A percentile compares a stretch with the other conserved stretches of the same genome.
These are phyloP conservation scores for Amphicarpaea edgeworthii DNA, from an alignment of 306 rosid species.

Conservation along the genomic window DNA sequence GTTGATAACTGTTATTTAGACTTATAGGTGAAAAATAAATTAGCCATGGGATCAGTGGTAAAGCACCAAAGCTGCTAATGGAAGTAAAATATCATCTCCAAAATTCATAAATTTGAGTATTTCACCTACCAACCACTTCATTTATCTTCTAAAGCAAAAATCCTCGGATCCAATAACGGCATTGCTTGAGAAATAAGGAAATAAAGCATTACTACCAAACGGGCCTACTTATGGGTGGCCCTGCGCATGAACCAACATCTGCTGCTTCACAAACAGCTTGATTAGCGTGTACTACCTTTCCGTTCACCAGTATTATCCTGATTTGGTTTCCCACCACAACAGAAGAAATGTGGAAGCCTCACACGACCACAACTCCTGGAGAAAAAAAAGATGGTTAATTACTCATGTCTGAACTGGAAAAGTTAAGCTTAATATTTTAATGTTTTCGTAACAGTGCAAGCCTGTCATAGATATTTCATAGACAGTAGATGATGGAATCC, in stretches of 20 bases:
- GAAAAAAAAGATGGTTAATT: conserved; percentile 17
- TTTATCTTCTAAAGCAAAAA: conserved; percentile 36
- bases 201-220: conserved; percentile 33
- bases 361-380: conserved; percentile 54
- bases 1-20: no score
- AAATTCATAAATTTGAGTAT: conserved; percentile 12
- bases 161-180: conserved; percentile 6
- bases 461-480: background rate
- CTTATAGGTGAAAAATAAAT: conserved; percentile 7
- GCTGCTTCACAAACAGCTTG: conserved; percentile 35
- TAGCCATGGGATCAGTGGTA: background rate
- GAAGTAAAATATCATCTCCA: conserved; percentile 29
- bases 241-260: conserved; percentile 27
- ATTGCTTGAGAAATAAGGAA: conserved; percentile 39
- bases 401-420: conserved; percentile 30
- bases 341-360: conserved; percentile 58
- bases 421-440: background rate
- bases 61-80: conserved; percentile 1
- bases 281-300: conserved; percentile 40
- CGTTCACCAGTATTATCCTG: conserved; percentile 33
- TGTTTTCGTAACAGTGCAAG: conserved; percentile 9
- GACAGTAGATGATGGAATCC: conserved; percentile 8
- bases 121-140: conserved; percentile 11
- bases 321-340: conserved; percentile 54
- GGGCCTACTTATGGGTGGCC: conserved; percentile 25